These are phyloP conservation scores for maize (Zea mays) DNA, from an alignment of 176 grass and related monocot species.

Conservation along the genomic window DNA sequence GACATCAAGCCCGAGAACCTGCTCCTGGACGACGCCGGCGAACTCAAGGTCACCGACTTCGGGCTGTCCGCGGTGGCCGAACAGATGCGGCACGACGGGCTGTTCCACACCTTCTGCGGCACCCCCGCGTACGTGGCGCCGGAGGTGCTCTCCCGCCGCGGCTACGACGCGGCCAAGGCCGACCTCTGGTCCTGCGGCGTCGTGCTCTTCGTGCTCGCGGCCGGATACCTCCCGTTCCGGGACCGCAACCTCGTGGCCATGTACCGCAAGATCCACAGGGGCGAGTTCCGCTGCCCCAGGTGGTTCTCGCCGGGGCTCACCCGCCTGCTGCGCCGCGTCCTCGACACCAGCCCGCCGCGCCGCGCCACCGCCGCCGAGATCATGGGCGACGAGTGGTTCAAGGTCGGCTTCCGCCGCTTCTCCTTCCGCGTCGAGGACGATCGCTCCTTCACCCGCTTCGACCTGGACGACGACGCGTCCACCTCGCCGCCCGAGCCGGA, in stretches of 20 bases:
- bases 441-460: conserved; percentile 61
- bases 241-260: conserved; percentile 77
- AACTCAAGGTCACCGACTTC: conserved; percentile 94
- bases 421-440: conserved; percentile 91
- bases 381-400: conserved; percentile 88
- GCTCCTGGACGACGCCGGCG: conserved; percentile 78
- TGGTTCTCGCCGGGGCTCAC: conserved; percentile 82
- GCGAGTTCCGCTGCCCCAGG: conserved; percentile 83
- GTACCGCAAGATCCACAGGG: conserved; percentile 96
- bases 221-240: conserved; percentile 84
- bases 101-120: conserved; percentile 98
- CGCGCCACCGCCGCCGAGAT: conserved; percentile 66
- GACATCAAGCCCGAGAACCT: conserved; percentile 99
- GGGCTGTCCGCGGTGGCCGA: conserved; percentile 84
- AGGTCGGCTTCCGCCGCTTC: conserved; percentile 74
- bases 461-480: conserved; percentile 43
- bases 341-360: conserved; percentile 69
- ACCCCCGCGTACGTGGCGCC: conserved; percentile 95
- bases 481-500: conserved; percentile 25
- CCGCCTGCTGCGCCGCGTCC: conserved; percentile 58
- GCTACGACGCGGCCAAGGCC: conserved; percentile 75
- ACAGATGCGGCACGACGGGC: conserved; percentile 73
- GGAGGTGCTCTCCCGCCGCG: conserved; percentile 74
- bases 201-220: conserved; percentile 89
- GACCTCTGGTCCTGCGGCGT: conserved; percentile 96